Evolutionary conservation across 2,329 filamentous ascomycete species (phyloP), one percentile per base, ranked within the genome.

Genomic region (Neofusicoccum cordaticola): DNA sequence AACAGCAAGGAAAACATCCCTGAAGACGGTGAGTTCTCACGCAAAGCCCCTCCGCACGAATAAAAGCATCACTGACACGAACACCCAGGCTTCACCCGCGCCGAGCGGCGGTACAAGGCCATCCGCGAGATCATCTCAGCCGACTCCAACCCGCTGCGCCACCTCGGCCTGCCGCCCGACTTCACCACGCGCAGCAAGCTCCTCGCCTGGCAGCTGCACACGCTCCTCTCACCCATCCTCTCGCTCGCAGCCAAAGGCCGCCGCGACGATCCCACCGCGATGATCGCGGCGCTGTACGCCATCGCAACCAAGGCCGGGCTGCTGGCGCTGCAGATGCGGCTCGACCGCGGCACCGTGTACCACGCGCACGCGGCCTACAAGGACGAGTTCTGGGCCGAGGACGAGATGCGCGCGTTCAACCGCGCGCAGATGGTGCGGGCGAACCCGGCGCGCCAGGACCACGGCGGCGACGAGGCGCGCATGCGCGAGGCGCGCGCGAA

Each of bases 121-220:
- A 60, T 60, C 56, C 17, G 5, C 15, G 2, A 35, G 8, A 37
- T 47, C 17, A 17, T 57, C 12, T 8, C 8, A 17, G 47, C 44
- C 34, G 60, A 17, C n/a, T 11, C 37, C 11, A 12, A 48, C 22
- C n/a, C 41, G 15, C 13, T n/a, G 7, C 41, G n/a, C 45, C 27
- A 19, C 35, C 42, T 19, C 39, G 51, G 39, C 27, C 41, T 45
- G 12, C 27, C 56, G 1, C 19, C 17, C 13, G 8, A 17, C 56
- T 65, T 65, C 39, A 3, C 37, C 56, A 1, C 37, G 13, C 19
- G 27, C n/a, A 51, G 22, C 45, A 27, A 45, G n/a, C 42, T 12
- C 15, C 56, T 65, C 22, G 34, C 63, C 11, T 60, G 56, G 57
- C 63, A 65, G 19, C 47, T 62, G 2, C 44, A 63, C 48, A 4